Evolutionary conservation across 495 filamentous ascomycete genomes (phyloP).

Genomic region (Aspergillus leporis): DNA sequence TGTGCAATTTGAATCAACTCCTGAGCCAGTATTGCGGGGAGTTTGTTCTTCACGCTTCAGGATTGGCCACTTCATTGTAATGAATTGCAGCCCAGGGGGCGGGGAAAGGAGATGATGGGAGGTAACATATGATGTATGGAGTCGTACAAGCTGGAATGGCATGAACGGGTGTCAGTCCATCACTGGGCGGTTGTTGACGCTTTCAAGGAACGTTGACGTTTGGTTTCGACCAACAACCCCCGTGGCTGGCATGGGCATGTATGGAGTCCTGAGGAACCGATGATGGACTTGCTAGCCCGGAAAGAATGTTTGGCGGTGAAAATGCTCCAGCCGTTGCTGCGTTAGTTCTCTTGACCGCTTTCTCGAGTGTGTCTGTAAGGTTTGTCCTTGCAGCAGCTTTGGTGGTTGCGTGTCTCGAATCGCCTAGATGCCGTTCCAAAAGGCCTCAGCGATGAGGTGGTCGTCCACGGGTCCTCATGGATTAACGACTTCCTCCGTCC

Average conservation of each 20-base stretch:
- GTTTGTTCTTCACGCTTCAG: not conserved
- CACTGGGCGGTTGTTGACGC: conserved; percentile 7
- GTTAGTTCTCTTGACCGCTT: conserved; percentile 36
- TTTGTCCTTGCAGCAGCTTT: conserved; percentile 39
- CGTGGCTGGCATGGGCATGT: conserved; percentile 20
- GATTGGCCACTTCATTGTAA: not conserved
- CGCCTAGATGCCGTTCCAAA: not conserved
- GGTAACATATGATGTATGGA: conserved; percentile 10
- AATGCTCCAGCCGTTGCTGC: conserved; percentile 5
- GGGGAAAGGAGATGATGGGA: not conserved
- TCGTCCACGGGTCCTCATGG: conserved; percentile 2
- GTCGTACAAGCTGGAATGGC: conserved; percentile 12
- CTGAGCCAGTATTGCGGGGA: not conserved
- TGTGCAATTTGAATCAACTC: not conserved
- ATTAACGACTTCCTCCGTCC: not conserved
- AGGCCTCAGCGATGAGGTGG: not conserved
- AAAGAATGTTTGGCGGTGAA: conserved; percentile 23
- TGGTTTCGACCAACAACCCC: conserved; percentile 6
- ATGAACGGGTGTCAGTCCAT: conserved; percentile 8
- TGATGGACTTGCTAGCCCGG: conserved; percentile 1
- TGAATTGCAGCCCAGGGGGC: not conserved
- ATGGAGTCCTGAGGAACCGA: not conserved
- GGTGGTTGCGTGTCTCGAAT: conserved; percentile 15
- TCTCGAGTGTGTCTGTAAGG: conserved; percentile 32
- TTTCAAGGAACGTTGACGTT: conserved; percentile 3